phyloP scores from a whole-genome alignment of 352 stramenopile species.

The Globisporangium cylindrosporum region DNA sequence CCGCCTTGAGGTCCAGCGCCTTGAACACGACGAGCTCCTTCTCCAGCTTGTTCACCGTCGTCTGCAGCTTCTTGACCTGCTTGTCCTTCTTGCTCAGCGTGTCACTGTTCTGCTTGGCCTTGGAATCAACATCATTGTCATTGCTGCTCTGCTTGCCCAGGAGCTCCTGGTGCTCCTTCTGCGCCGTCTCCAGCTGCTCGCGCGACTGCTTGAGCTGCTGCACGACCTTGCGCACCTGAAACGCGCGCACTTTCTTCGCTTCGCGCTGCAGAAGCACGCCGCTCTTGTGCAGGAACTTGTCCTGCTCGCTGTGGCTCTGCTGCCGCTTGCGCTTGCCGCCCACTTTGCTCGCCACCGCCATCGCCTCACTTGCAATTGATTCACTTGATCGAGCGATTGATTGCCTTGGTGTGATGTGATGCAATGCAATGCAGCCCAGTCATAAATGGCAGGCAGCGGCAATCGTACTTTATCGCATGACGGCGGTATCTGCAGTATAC shows the following conservation, averaged over 20 bases:
- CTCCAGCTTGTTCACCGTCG: slow-evolving; percentile 43
- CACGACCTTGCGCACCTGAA: slow-evolving; percentile 62
- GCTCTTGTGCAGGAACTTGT: slow-evolving; percentile 76
- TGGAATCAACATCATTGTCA: background rate
- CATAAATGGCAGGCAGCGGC: slow-evolving; percentile 4
- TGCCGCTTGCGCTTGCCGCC: slow-evolving; percentile 54
- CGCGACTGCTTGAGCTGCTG: slow-evolving; percentile 59
- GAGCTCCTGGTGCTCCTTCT: slow-evolving; percentile 3
- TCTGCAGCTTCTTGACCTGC: slow-evolving; percentile 39
- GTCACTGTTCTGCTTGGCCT: slow-evolving; percentile 7
- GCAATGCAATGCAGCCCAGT: background rate
- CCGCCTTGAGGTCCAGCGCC: slow-evolving; percentile 41
- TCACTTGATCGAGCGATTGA: background rate
- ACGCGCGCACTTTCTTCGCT: slow-evolving; percentile 68
- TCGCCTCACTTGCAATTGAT: background rate
- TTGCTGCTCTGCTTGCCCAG: background rate
- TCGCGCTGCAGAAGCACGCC: slow-evolving; percentile 65
- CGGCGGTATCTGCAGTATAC: no score
- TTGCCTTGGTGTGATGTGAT: background rate
- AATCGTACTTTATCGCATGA: background rate
- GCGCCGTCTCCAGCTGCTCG: slow-evolving; percentile 5
- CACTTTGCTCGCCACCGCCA: slow-evolving; percentile 9
- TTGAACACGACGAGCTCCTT: slow-evolving; percentile 59
- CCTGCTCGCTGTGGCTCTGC: slow-evolving; percentile 45
- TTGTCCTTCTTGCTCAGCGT: slow-evolving; percentile 36